Evolutionary conservation across 2,329 filamentous ascomycete species (phyloP).

Genomic region (Pseudogymnoascus verrucosus): DNA sequence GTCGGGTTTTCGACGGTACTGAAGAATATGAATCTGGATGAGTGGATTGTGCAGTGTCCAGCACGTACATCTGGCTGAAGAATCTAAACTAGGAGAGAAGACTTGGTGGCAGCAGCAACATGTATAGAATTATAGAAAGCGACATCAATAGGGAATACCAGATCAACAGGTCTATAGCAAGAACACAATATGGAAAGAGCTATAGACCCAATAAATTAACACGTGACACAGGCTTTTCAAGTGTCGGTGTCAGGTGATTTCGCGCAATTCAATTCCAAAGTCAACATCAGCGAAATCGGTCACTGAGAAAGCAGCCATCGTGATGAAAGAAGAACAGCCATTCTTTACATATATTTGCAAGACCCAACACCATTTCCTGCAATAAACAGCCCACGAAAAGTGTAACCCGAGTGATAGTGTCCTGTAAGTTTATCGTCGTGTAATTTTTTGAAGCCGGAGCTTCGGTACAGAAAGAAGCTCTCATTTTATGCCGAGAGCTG

Average conservation of each 20-base stretch:
- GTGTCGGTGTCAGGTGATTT: neutral
- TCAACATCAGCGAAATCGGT: neutral
- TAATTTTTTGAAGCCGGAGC: neutral
- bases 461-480: neutral
- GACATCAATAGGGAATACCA: neutral
- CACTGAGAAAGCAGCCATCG: neutral
- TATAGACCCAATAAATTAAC: neutral
- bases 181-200: neutral
- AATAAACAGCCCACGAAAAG: neutral
- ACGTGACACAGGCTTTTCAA: neutral
- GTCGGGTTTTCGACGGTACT: neutral
- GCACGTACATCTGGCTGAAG: neutral
- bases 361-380: neutral
- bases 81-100: neutral
- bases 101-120: neutral
- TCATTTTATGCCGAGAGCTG: neutral
- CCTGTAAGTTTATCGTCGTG: neutral
- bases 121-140: neutral
- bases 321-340: neutral
- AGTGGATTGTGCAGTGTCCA: constrained; percentile 7
- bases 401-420: neutral
- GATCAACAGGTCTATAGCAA: neutral
- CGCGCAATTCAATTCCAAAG: neutral
- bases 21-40: constrained; percentile 4
- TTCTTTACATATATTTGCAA: neutral